Evolutionary conservation across 2,329 filamentous ascomycete genomes (phyloP), one percentile per base, ranked within the genome.

Genomic region (Cercospora janseana): DNA sequence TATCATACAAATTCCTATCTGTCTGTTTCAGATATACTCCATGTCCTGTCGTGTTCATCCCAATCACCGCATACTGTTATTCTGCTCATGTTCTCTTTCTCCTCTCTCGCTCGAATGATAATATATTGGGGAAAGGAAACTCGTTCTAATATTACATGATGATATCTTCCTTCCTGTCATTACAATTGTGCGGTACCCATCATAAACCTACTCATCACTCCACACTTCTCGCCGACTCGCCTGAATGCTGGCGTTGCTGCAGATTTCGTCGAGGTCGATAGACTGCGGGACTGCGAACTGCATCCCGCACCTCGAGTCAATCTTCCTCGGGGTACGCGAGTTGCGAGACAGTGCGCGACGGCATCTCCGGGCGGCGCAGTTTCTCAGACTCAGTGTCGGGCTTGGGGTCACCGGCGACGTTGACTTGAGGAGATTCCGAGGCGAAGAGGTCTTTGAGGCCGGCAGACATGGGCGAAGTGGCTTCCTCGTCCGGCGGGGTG

Each of bases 61-160:
- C 43, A 38, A 47, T 28, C 32, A 47, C 27, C 37, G 37, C 40
- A 47, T n/a, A n/a, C n/a, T n/a, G n/a, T n/a, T n/a, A n/a, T 47
- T 21, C 44, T 47, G 44, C 44, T 40, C 23, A n/a, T n/a, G n/a
- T n/a, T n/a, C n/a, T n/a, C n/a, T n/a, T n/a, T n/a, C n/a, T n/a
- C n/a, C n/a, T n/a, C n/a, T n/a, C n/a, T n/a, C n/a, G n/a, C n/a
- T n/a, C n/a, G n/a, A n/a, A n/a, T n/a, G n/a, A n/a, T n/a, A n/a
- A n/a, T n/a, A n/a, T n/a, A n/a, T n/a, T n/a, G n/a, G n/a, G n/a
- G n/a, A n/a, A n/a, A n/a, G n/a, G n/a, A n/a, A n/a, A n/a, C n/a
- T n/a, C n/a, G n/a, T n/a, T n/a, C 15, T 38, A 47, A 31, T 34
- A 35, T 34, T 46, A 46, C 43, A 46, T 32, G 35, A 13, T 9